phyloP scores from a whole-genome alignment of 1,284 basidiomycete genomes.

The Cutaneotrichosporon arboriforme region DNA sequence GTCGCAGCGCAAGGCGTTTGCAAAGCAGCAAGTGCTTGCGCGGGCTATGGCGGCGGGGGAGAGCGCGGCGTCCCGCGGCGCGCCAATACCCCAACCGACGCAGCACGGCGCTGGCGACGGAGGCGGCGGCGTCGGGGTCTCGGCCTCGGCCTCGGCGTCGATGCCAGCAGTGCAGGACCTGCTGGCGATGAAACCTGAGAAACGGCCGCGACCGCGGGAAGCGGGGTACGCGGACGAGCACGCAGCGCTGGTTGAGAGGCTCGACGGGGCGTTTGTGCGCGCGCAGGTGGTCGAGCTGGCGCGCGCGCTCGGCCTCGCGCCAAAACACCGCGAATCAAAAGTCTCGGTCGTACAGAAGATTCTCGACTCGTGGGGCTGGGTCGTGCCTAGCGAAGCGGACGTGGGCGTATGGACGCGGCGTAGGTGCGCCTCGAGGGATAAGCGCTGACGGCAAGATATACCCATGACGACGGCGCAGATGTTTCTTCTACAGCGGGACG shows the following conservation, averaged over 20 bases:
- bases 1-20: not conserved
- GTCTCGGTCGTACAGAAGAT: slow-evolving; percentile 5
- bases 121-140: too few species aligned
- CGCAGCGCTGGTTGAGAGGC: not conserved
- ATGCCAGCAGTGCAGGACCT: not conserved
- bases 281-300: slow-evolving; percentile 15
- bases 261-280: slow-evolving; percentile 20
- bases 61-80: too few species aligned
- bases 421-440: not conserved
- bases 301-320: not conserved
- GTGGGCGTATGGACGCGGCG: not conserved
- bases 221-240: slow-evolving; percentile 1
- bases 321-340: not conserved
- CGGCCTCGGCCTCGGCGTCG: too few species aligned
- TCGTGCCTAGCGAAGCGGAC: not conserved
- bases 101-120: too few species aligned
- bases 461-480: slow-evolving; percentile 11
- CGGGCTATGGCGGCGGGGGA: not conserved
- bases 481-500: slow-evolving; percentile 19
- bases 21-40: not conserved
- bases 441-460: slow-evolving; percentile 10
- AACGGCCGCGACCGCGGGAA: not conserved
- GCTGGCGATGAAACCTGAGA: not conserved
- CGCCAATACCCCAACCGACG: not conserved
- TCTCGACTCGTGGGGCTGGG: slow-evolving; percentile 20